A percentile compares a stretch with the other conserved stretches of the same genome.
Evolutionary conservation across 1,284 basidiomycete genomes (phyloP).

Genomic region (Rhodotorula sp.): DNA sequence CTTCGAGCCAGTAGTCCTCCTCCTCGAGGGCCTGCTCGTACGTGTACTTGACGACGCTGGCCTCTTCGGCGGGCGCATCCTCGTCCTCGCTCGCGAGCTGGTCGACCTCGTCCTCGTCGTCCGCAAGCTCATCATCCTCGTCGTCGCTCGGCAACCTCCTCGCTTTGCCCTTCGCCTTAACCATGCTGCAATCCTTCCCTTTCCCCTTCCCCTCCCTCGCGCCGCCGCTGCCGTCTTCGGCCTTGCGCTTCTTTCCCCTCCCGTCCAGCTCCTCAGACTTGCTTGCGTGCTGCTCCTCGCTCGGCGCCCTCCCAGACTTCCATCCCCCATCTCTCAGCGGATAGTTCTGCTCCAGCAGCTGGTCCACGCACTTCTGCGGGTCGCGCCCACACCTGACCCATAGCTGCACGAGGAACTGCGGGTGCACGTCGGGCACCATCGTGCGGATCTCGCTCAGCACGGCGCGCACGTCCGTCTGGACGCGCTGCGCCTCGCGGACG

Average conservation of each 20-base stretch:
- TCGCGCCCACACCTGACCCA: not conserved
- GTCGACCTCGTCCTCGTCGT: conserved; percentile 12
- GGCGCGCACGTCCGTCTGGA: not conserved
- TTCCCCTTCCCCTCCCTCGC: not conserved
- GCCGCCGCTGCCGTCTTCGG: no score
- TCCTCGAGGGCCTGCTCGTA: not conserved
- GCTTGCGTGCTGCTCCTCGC: not conserved
- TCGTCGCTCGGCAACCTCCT: not conserved
- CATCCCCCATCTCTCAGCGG: not conserved
- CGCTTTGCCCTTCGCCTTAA: not conserved
- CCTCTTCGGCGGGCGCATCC: not conserved
- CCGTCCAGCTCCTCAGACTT: not conserved
- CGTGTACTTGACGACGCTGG: not conserved
- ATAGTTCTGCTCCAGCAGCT: conserved; percentile 1
- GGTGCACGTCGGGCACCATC: conserved; percentile 1
- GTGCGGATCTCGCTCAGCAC: not conserved
- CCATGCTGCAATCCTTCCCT: not conserved
- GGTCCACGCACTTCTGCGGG: not conserved
- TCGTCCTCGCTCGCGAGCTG: conserved; percentile 13
- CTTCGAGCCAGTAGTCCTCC: conserved; percentile 1
- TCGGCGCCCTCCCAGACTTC: not conserved
- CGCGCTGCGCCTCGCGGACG: no score
- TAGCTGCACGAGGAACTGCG: not conserved
- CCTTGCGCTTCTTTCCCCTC: not conserved
- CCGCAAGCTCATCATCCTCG: conserved; percentile 4